Evolutionary conservation across 345 rosid genomes (phyloP).

Genomic region (Reutealis trisperma): DNA sequence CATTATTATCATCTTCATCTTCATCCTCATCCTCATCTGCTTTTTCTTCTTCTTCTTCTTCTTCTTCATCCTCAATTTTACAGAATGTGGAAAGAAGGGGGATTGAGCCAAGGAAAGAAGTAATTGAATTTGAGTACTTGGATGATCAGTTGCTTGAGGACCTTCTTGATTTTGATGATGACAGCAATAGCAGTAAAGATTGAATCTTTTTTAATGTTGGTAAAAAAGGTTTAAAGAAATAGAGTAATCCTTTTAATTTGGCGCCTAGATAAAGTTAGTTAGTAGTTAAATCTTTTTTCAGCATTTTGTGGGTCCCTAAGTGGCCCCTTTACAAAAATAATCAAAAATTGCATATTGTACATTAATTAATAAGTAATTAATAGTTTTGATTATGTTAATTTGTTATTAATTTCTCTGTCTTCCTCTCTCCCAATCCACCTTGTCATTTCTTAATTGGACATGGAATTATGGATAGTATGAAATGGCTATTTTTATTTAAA

Average conservation of each 20-base stretch:
- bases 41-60: constrained; percentile 1
- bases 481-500: background rate
- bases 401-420: too few relatives aligned
- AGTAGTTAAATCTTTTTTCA: background rate
- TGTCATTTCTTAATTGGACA: too few relatives aligned
- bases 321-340: background rate
- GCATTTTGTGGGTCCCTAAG: constrained; percentile 7
- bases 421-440: too few relatives aligned
- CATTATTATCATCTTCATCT: background rate
- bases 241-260: too few relatives aligned
- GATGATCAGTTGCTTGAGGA: constrained; percentile 59
- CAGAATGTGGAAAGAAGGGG: constrained; percentile 12
- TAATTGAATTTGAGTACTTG: constrained; percentile 56
- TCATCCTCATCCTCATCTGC: constrained; percentile 3
- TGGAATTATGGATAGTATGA: background rate
- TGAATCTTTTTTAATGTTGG: constrained; percentile 12
- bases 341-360: too few relatives aligned
- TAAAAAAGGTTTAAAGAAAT: background rate
- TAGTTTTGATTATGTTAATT: background rate
- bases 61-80: constrained; percentile 4
- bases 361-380: background rate
- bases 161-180: constrained; percentile 45
- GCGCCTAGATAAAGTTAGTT: background rate
- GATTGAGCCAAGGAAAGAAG: constrained; percentile 25
- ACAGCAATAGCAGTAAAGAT: constrained; percentile 16